phyloP scores from a whole-genome alignment of 2,329 filamentous ascomycete species.

The Penicillium crustosum region DNA sequence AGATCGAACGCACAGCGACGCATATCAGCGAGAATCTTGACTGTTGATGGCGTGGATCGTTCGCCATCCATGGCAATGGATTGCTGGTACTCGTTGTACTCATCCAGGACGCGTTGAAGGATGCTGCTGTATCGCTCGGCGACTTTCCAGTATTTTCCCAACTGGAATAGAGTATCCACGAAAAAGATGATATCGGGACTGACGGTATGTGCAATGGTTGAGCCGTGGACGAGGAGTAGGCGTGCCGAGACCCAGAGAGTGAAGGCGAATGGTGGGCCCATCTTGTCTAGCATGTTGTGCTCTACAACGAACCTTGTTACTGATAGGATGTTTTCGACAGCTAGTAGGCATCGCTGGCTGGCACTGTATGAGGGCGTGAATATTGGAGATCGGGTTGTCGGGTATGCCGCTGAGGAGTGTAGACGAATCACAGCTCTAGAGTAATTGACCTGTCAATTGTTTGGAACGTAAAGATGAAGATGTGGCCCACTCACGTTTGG shows the following conservation, averaged over 20 bases:
- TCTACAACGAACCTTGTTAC: constrained; percentile 76
- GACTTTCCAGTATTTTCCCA: constrained; percentile 83
- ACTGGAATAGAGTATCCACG: constrained; percentile 74
- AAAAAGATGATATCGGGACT: constrained; percentile 78
- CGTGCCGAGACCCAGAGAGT: constrained; percentile 89
- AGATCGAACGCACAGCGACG: constrained; percentile 84
- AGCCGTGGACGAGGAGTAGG: constrained; percentile 82
- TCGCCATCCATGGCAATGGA: constrained; percentile 61
- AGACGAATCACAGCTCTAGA: constrained; percentile 75
- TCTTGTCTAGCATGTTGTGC: constrained; percentile 71
- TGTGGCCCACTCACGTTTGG: constrained; percentile 62
- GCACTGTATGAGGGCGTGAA: constrained; percentile 88
- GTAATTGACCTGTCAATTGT: constrained; percentile 22
- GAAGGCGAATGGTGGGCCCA: constrained; percentile 89
- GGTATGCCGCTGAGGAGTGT: constrained; percentile 89
- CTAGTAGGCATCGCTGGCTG: constrained; percentile 75
- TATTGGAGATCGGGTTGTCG: constrained; percentile 81
- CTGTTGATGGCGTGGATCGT: constrained; percentile 74
- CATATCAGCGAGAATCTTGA: constrained; percentile 89
- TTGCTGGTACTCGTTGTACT: constrained; percentile 76
- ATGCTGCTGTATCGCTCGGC: constrained; percentile 78
- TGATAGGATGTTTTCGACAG: constrained; percentile 78
- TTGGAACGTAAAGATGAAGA: background rate
- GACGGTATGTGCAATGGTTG: constrained; percentile 80
- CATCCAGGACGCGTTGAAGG: constrained; percentile 78